Base-by-base conservation (phyloP, 2,329 filamentous ascomycete genomes). In the Ophiocordyceps unilateralis region DNA sequence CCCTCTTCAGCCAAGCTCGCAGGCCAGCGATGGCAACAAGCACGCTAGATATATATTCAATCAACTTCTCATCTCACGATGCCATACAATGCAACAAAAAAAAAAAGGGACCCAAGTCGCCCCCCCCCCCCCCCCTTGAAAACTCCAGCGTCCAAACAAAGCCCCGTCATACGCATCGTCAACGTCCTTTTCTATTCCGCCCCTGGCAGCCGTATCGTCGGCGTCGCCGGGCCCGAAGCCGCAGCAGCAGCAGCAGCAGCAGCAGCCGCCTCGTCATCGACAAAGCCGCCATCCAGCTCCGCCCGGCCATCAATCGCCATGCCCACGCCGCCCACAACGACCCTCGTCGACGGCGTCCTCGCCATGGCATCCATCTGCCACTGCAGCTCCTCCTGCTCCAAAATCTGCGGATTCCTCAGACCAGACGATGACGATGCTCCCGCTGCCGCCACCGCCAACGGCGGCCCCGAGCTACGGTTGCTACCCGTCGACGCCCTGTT, bases 381-480 rank as follows among this genome's bases (percentile, higher is more conserved):
- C 38, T 74, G 69, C 5, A 67, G 62, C 52, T 78, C 72, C 41
- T 69, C 66, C 48, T 76, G 70, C 55, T 80, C 76, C 5, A 71
- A 51, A 37, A 80, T 78, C 50, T 74, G 70, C 12, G 75, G 74
- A 46, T 77, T 78, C 22, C 75, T 64, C 43, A 78, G 55, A 48
- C 69, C 74, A 37, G 59, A 65, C 37, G n/a, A 15, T 19, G 32
- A 62, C 60, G 39, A n/a, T n/a, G n/a, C n/a, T n/a, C n/a, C 64
- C 65, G 4, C n/a, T 12, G 10, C 28, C n/a, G 32, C n/a, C 32
- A n/a, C 32, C 32, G 61, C 56, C n/a, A 57, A 61, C 3, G 58
- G 59, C 3, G 58, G 56, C 43, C 65, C 65, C 17, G 56, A 56
- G 49, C 68, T 72, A 44, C 70, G 65, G 44, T 70, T 61, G 49